Percentiles rank a stretch among this genome's conserved stretches.
Conservation (phyloP, 352 stramenopile genomes). For the Globisporangium camurandrum region DNA sequence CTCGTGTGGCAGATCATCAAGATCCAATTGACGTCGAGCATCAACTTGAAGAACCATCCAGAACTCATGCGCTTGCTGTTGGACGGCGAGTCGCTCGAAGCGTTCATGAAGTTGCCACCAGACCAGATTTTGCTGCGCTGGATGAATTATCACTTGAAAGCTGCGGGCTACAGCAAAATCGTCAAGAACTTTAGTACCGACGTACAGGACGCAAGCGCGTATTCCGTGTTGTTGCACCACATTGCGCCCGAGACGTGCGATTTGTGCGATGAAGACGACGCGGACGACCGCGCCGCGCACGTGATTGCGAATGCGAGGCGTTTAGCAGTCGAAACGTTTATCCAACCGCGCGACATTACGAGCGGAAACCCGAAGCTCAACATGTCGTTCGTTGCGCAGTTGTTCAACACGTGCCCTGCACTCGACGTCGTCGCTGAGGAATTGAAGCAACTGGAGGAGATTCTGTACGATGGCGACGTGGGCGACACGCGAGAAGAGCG, state of each 20-base stretch:
- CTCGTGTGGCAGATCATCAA: slow-evolving; percentile 94
- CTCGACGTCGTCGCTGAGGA: slow-evolving; percentile 79
- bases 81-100: slow-evolving; percentile 83
- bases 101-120: slow-evolving; percentile 87
- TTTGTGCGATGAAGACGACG: slow-evolving; percentile 37
- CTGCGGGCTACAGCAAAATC: slow-evolving; percentile 56
- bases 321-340: slow-evolving; percentile 87
- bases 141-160: slow-evolving; percentile 92
- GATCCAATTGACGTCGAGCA: slow-evolving; percentile 88
- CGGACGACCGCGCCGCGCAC: slow-evolving; percentile 60
- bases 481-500: slow-evolving; percentile 84
- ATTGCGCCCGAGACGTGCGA: slow-evolving; percentile 76
- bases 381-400: slow-evolving; percentile 85
- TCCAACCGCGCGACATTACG: slow-evolving; percentile 89
- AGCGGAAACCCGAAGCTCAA: slow-evolving; percentile 90
- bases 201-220: slow-evolving; percentile 79
- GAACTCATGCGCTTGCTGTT: slow-evolving; percentile 84
- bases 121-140: slow-evolving; percentile 90
- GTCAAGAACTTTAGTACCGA: slow-evolving; percentile 79
- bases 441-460: slow-evolving; percentile 80
- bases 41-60: slow-evolving; percentile 90
- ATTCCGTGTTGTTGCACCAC: slow-evolving; percentile 84
- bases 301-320: slow-evolving; percentile 82
- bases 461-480: slow-evolving; percentile 83
- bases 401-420: slow-evolving; percentile 90